Conservation (phyloP, 192 early-diverging fungal species). For the Endogone sp. region DNA sequence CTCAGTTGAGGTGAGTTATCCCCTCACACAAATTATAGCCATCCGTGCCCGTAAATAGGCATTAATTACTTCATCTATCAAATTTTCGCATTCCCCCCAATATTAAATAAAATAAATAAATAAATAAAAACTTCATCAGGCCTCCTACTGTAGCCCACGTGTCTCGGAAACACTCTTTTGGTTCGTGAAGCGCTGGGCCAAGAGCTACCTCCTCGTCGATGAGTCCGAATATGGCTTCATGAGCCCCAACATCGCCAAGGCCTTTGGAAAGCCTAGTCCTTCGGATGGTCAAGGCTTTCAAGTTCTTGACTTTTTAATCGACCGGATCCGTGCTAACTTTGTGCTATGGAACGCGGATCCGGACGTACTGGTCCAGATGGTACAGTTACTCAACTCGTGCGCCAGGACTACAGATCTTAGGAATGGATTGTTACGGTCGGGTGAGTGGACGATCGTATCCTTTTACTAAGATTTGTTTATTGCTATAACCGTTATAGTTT, state of each 20-base stretch:
- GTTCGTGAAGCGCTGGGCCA: constrained; percentile 72
- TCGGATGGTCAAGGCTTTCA: constrained; percentile 49
- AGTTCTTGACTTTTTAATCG: constrained; percentile 60
- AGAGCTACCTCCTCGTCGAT: constrained; percentile 64
- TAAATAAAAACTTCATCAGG: constrained; percentile 14
- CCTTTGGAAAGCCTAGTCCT: constrained; percentile 48
- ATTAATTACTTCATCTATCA: neutral
- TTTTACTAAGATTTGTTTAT: constrained; percentile 1
- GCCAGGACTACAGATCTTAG: constrained; percentile 32
- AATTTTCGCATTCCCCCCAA: neutral
- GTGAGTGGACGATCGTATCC: constrained; percentile 25
- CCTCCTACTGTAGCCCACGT: constrained; percentile 64
- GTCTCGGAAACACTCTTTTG: constrained; percentile 67
- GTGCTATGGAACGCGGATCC: constrained; percentile 66
- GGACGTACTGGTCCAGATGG: constrained; percentile 53
- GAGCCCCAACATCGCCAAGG: constrained; percentile 32
- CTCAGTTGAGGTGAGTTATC: constrained; percentile 27
- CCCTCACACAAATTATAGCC: no score
- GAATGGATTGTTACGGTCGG: constrained; percentile 46
- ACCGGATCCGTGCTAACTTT: constrained; percentile 56
- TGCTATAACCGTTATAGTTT: constrained; percentile 9
- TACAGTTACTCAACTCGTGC: constrained; percentile 41
- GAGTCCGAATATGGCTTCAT: constrained; percentile 53
- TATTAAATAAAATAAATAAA: neutral
- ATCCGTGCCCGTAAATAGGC: no score